Evolutionary conservation across 495 filamentous ascomycete species (phyloP), one percentile per base, ranked within the genome.

Genomic region (Penicillium argentinense): DNA sequence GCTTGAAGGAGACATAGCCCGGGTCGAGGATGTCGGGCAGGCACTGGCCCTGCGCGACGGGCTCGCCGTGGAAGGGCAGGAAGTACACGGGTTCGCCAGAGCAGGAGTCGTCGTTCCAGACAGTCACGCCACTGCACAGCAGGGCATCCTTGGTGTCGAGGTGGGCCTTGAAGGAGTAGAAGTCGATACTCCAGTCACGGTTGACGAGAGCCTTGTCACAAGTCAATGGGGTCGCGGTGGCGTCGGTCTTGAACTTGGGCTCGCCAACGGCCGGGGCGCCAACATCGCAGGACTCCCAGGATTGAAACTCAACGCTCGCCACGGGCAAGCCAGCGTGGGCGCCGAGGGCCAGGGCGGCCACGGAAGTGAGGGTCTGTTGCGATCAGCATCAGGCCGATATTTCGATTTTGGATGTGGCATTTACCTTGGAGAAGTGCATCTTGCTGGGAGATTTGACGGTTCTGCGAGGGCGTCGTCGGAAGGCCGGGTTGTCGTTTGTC

Each of bases 31-130:
- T 39, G 13, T 60, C 57, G 9, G 60, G 57, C 9, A 59, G 26
- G 39, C 60, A 60, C 13, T 42, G 8, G 28, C 57, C 56, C 42
- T 57, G 47, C 2, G 45, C 36, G 16, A 60, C 47, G 24, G 53
- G 45, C 42, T 47, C 6, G 33, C 46, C 27, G 4, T 48, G 17
- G 27, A 63, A 52, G 16, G 57, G 57, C 34, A 60, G 24, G 47
- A 54, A 57, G 22, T 43, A 37, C 12, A 21, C 28, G 39, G 50
- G 47, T 24, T 49, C 16, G 30, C 57, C 60, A 1, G 57, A 45
- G 43, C 60, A 63, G 14, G 45, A 45, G 5, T 57, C 60, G 36
- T 51, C 57, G 45, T 63, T 63, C 53, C 48, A 63, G 42, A 60
- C 32, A 7, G 12, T 33, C 5, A 63, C 39, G 27, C 60, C 57